Base-by-base conservation (phyloP, 2,329 filamentous ascomycete genomes). In the Colletotrichum sp. region DNA sequence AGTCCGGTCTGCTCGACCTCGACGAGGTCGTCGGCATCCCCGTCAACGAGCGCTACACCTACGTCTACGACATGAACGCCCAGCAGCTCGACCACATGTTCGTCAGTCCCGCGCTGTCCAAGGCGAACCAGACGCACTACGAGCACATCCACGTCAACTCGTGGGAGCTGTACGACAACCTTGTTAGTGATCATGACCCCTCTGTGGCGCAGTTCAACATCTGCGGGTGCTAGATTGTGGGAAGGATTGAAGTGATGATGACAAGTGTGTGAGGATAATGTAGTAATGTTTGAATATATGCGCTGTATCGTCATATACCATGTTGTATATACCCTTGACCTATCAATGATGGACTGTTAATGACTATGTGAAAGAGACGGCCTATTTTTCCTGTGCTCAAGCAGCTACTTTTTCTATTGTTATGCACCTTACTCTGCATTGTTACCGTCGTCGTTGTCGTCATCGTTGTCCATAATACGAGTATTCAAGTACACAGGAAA, bases 91-190 rank as follows among this genome's bases (percentile, higher is more conserved):
- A 95, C 83, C 93, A 95, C 85, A 91, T 94, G 84, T 94, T 90
- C 79, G 88, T 94, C 72, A 94, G 91, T 81, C 86, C 88, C 30
- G 86, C 86, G 66, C 80, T 94, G 75, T 85, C 84, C 30, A 81
- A 81, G 32, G 81, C 83, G 6, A 82, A 81, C 44, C 52, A 55
- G 15, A 84, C 87, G 18, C 83, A 86, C 79, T 91, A 91, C 78
- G 91, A 95, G 87, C 93, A 95, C 83, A 81, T 95, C 30, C 94
- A 95, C 84, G 86, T 95, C 68, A 95, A 94, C 82, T 92, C 92
- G 5, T 95, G 94, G 93, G 88, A 90, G 66, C 84, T 86, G 34
- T 88, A 84, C 75, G 88, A 86, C 34, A 90, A 90, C 69, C 87
- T 90, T 82, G 89, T 91, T 26, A 93, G 90, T 68, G 93, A 95